Evolutionary conservation across 495 filamentous ascomycete genomes (phyloP).

Genomic region (Aspergillus incahuasiensis): DNA sequence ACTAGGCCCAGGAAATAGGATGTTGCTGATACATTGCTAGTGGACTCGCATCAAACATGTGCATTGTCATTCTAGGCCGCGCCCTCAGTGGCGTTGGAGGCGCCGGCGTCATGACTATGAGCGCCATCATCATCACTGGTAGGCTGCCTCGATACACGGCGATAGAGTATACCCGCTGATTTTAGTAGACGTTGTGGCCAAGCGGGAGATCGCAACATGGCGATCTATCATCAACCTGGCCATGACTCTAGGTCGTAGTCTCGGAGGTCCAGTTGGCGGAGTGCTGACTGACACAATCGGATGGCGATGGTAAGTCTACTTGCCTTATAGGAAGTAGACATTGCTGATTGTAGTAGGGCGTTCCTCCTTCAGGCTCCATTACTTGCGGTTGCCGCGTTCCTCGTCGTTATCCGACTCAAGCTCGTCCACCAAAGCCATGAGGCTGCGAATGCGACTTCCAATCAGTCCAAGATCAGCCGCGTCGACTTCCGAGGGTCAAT

Average conservation of each 20-base stretch:
- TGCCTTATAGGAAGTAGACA: too few species aligned
- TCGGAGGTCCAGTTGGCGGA: conserved; percentile 62
- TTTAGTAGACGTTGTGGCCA: conserved; percentile 52
- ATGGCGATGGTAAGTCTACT: conserved; percentile 54
- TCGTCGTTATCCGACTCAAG: conserved; percentile 45
- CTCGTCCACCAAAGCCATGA: conserved; percentile 20
- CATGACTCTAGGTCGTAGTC: conserved; percentile 57
- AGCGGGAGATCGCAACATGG: conserved; percentile 65
- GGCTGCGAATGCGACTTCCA: conserved; percentile 13
- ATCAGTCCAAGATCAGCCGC: conserved; percentile 27
- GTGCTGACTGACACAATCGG: conserved; percentile 60
- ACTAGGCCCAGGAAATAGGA: not conserved
- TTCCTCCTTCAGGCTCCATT: conserved; percentile 58
- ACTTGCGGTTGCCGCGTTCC: conserved; percentile 43
- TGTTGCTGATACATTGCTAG: conserved; percentile 24
- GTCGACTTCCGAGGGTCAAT: conserved; percentile 57
- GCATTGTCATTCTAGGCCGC: conserved; percentile 52
- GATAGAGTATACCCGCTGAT: not conserved
- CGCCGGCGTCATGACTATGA: conserved; percentile 53
- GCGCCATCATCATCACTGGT: conserved; percentile 60
- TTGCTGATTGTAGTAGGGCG: conserved; percentile 37
- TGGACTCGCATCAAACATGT: conserved; percentile 47
- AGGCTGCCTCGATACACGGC: conserved; percentile 6
- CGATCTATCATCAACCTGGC: conserved; percentile 62
- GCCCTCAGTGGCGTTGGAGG: conserved; percentile 56